These are phyloP conservation scores for Eimeria falciformis DNA, from an alignment of 169 alveolate species.

Conservation along the genomic window DNA sequence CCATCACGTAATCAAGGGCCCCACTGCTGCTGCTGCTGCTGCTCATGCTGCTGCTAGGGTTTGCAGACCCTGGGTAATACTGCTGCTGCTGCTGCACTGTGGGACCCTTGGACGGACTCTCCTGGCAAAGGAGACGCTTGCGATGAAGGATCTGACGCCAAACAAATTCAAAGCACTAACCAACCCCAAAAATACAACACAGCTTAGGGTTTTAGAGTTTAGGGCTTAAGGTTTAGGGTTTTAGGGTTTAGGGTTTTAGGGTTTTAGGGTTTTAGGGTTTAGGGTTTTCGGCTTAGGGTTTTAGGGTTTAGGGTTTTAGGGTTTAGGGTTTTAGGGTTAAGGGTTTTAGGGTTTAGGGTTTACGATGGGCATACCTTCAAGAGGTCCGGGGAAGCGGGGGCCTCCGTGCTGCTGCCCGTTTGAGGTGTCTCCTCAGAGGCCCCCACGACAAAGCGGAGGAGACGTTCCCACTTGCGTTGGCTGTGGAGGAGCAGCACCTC, in stretches of 20 bases:
- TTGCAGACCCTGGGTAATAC: not conserved
- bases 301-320: too few relatives aligned
- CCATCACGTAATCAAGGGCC: conserved; percentile 77
- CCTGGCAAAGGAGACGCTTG: not conserved
- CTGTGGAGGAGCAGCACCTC: conserved; percentile 73
- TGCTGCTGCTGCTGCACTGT: not conserved
- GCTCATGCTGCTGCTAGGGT: not conserved
- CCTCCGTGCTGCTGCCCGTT: not conserved
- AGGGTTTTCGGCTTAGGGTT: too few relatives aligned
- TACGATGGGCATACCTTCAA: not conserved
- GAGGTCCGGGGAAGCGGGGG: not conserved
- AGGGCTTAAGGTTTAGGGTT: too few relatives aligned
- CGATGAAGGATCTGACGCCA: not conserved
- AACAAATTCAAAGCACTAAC: not conserved
- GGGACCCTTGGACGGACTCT: not conserved
- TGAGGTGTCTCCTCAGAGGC: not conserved
- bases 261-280: too few relatives aligned
- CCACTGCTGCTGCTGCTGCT: conserved; percentile 28
- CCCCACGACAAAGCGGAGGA: conserved; percentile 59
- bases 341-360: too few relatives aligned
- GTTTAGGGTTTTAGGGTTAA: too few relatives aligned
- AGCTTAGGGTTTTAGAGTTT: too few relatives aligned
- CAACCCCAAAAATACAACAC: not conserved
- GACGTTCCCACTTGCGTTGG: conserved; percentile 76
- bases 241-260: too few relatives aligned